Evolutionary conservation across 2,329 filamentous ascomycete genomes (phyloP).

Genomic region (Bertia moriformis): DNA sequence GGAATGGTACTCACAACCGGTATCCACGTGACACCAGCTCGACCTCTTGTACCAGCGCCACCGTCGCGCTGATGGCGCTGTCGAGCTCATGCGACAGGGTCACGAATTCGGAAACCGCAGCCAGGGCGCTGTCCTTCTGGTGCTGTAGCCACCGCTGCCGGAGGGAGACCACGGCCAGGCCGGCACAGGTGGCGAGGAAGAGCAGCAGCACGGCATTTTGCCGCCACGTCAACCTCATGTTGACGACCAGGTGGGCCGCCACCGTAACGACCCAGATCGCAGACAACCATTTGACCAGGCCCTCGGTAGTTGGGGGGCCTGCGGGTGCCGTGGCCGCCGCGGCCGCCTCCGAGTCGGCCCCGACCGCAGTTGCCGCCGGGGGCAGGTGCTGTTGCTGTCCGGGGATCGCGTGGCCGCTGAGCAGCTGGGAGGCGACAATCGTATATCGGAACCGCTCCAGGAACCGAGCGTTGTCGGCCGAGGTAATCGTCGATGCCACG

Average conservation of each 20-base stretch:
- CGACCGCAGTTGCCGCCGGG: slow-evolving; percentile 20
- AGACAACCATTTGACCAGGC: slow-evolving; percentile 7
- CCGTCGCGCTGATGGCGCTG: slow-evolving; percentile 57
- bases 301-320: slow-evolving; percentile 4
- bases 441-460: slow-evolving; percentile 87
- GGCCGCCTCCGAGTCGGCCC: slow-evolving; percentile 3
- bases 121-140: slow-evolving; percentile 59
- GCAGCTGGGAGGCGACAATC: slow-evolving; percentile 77
- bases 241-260: slow-evolving; percentile 56
- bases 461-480: slow-evolving; percentile 70
- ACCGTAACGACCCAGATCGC: slow-evolving; percentile 38
- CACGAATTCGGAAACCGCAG: slow-evolving; percentile 55
- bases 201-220: slow-evolving; percentile 29
- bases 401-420: slow-evolving; percentile 53
- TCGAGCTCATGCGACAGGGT: slow-evolving; percentile 69
- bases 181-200: slow-evolving; percentile 35
- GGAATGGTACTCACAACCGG: slow-evolving; percentile 50
- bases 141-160: slow-evolving; percentile 71
- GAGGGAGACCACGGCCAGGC: slow-evolving; percentile 56
- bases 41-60: slow-evolving; percentile 84
- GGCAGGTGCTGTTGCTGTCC: too few relatives aligned
- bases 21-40: slow-evolving; percentile 87
- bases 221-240: slow-evolving; percentile 39
- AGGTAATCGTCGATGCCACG: slow-evolving; percentile 58
- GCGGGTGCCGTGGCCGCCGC: slow-evolving; percentile 7